phyloP scores from a whole-genome alignment of 495 filamentous ascomycete species.

The Podospora appendiculata region DNA sequence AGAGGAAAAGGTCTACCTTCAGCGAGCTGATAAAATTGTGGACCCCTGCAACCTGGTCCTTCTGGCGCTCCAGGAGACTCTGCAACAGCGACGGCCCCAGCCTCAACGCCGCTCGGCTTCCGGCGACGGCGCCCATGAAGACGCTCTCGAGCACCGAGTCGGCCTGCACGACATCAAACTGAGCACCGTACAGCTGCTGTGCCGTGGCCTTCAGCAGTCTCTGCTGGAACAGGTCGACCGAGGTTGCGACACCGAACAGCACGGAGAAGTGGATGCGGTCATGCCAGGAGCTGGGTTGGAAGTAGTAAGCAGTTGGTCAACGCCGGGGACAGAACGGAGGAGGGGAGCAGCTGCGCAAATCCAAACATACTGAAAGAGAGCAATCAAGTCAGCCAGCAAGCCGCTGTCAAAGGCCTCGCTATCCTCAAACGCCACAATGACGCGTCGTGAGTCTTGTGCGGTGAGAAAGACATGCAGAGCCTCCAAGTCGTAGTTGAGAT shows the following conservation, averaged over 20 bases:
- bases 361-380: conserved; percentile 61
- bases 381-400: conserved; percentile 71
- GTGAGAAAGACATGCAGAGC: conserved; percentile 61
- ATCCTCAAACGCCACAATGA: conserved; percentile 78
- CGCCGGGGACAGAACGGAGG: neutral
- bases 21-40: conserved; percentile 69
- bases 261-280: conserved; percentile 86
- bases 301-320: neutral
- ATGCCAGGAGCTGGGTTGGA: conserved; percentile 61
- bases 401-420: conserved; percentile 83
- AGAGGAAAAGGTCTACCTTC: conserved; percentile 49
- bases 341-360: no score
- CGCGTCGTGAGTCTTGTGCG: conserved; percentile 44
- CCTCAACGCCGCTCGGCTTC: conserved; percentile 47
- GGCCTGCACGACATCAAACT: conserved; percentile 78
- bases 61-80: conserved; percentile 67
- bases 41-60: conserved; percentile 80
- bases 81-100: conserved; percentile 59
- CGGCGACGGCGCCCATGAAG: conserved; percentile 59
- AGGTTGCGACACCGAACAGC: conserved; percentile 84
- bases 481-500: conserved; percentile 87
- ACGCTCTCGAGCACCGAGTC: conserved; percentile 70
- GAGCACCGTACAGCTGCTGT: conserved; percentile 60
- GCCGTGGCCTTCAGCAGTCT: conserved; percentile 71
- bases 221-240: conserved; percentile 79